These are phyloP conservation scores for Talaromyces sp. DNA, from an alignment of 2,329 filamentous ascomycete species.

Conservation along the genomic window DNA sequence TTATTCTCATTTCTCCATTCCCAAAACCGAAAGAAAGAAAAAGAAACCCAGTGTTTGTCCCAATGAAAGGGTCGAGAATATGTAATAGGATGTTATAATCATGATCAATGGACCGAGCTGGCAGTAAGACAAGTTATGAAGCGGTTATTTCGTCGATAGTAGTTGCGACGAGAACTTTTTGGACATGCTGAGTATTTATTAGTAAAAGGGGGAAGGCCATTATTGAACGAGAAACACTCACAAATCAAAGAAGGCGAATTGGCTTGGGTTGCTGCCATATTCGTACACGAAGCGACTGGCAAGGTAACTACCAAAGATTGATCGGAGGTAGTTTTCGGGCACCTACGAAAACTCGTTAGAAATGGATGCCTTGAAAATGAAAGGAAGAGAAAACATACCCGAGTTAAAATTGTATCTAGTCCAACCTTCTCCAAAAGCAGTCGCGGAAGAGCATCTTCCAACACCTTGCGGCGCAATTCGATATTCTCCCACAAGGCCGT, in stretches of 20 bases:
- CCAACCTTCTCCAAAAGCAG: conserved; percentile 86
- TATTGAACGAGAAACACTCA: conserved; percentile 50
- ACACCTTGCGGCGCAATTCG: conserved; percentile 70
- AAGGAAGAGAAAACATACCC: conserved; percentile 51
- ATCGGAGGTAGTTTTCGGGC: conserved; percentile 84
- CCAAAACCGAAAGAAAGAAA: background rate
- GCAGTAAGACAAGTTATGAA: background rate
- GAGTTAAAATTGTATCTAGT: conserved; percentile 76
- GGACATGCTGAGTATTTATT: conserved; percentile 31
- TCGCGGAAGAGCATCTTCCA: conserved; percentile 80
- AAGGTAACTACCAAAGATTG: conserved; percentile 94
- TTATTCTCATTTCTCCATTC: background rate
- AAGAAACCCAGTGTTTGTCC: background rate
- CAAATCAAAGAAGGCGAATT: conserved; percentile 99
- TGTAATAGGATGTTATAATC: background rate
- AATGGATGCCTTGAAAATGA: background rate
- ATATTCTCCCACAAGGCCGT: conserved; percentile 88
- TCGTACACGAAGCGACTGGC: conserved; percentile 95
- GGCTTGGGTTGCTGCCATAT: conserved; percentile 85
- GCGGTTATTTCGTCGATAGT: background rate
- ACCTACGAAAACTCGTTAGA: conserved; percentile 49
- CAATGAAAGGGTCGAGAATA: background rate
- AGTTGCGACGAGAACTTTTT: conserved; percentile 26
- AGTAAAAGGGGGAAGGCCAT: background rate
- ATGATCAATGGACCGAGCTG: background rate